Evolutionary conservation across 163 green algal genomes (phyloP).

Genomic region (Chlamydomonas reinhardtii): DNA sequence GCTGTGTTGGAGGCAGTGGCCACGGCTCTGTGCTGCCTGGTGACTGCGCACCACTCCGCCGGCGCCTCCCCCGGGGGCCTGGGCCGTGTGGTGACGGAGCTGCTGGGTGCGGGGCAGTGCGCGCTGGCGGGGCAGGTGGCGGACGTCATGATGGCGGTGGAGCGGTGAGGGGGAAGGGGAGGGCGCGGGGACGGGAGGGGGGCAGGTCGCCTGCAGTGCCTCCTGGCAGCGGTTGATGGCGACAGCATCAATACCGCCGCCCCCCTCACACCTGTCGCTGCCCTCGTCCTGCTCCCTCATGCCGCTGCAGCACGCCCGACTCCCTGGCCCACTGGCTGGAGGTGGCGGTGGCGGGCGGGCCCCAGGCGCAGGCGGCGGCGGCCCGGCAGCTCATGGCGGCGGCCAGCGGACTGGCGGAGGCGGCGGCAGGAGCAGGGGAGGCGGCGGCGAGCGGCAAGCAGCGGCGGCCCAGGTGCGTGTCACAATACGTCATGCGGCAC

Average conservation of each 20-base stretch:
- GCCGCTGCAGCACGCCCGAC: slow-evolving; percentile 25
- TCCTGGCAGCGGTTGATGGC: no score
- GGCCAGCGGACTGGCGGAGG: not conserved
- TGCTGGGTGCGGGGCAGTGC: slow-evolving; percentile 24
- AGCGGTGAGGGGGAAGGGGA: not conserved
- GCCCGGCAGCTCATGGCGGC: slow-evolving; percentile 7
- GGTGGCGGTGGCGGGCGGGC: slow-evolving; percentile 25
- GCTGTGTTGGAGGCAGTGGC: slow-evolving; percentile 31
- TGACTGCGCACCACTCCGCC: not conserved
- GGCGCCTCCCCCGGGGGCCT: slow-evolving; percentile 3
- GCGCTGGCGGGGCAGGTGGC: slow-evolving; percentile 37
- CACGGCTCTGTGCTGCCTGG: not conserved
- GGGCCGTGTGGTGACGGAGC: slow-evolving; percentile 29
- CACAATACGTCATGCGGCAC: no score
- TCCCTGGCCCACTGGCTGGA: slow-evolving; percentile 26
- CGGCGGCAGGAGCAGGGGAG: not conserved
- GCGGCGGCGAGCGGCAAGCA: not conserved
- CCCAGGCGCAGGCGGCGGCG: not conserved
- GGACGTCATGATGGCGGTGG: not conserved
- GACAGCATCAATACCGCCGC: no score
- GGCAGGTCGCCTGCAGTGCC: not conserved
- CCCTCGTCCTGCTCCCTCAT: no score
- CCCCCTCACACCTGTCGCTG: not conserved
- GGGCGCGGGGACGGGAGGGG: not conserved
- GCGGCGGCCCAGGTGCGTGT: no score